phyloP scores from a whole-genome alignment of 208 protist genomes.

The Acanthamoeba lugdunensis region DNA sequence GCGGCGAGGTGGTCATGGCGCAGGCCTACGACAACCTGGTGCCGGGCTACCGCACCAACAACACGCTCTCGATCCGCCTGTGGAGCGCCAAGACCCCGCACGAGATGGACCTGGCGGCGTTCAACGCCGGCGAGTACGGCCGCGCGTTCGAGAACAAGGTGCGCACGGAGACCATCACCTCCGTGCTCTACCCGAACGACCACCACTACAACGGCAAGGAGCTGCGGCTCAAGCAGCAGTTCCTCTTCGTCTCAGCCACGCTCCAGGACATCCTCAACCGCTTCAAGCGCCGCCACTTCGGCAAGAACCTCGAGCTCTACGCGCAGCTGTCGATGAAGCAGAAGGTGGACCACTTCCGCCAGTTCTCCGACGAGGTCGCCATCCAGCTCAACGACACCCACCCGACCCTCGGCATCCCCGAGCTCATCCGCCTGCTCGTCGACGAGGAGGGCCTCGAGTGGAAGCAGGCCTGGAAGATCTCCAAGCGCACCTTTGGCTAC shows the following conservation, averaged over 20 bases:
- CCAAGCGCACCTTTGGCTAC: constrained; percentile 86
- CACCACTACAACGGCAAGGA: constrained; percentile 84
- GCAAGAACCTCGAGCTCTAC: constrained; percentile 29
- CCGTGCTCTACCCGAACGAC: constrained; percentile 93
- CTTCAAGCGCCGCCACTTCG: constrained; percentile 74
- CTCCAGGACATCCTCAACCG: constrained; percentile 89
- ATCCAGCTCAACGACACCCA: constrained; percentile 94
- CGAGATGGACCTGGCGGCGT: constrained; percentile 86
- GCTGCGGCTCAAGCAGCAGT: constrained; percentile 91
- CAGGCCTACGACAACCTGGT: constrained; percentile 89
- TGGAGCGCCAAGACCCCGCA: constrained; percentile 82
- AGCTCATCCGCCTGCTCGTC: constrained; percentile 88
- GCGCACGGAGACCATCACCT: constrained; percentile 88
- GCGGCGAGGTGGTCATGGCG: constrained; percentile 83
- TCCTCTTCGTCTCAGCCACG: constrained; percentile 90
- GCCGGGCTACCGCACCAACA: constrained; percentile 86
- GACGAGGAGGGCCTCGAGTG: constrained; percentile 84
- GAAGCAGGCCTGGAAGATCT: constrained; percentile 87
- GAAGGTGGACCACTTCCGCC: constrained; percentile 4
- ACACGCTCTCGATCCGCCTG: constrained; percentile 84
- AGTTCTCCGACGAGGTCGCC: constrained; percentile 82
- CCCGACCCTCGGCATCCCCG: constrained; percentile 89
- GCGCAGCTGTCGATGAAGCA: neutral
- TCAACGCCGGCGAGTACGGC: constrained; percentile 90
- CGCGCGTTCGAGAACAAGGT: constrained; percentile 83